Evolutionary conservation across 768 basidiomycete genomes (phyloP).

Genomic region (Trametes elegans): DNA sequence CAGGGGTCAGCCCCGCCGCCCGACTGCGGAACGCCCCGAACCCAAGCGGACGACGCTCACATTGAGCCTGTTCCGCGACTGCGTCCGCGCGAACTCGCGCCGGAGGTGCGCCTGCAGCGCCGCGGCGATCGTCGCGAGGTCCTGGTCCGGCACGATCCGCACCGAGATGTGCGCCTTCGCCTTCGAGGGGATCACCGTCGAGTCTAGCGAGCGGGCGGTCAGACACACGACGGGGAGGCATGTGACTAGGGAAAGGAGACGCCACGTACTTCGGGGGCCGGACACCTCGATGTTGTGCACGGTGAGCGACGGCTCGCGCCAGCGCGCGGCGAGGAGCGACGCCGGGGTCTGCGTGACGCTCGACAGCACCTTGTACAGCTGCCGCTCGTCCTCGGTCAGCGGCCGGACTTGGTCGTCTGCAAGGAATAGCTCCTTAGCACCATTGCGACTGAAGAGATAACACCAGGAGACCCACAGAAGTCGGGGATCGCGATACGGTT

Average conservation of each 20-base stretch:
- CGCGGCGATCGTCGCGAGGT: constrained; percentile 63
- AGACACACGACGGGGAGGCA: background rate
- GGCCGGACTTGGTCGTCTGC: constrained; percentile 77
- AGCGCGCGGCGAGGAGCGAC: constrained; percentile 69
- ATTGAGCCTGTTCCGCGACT: constrained; percentile 70
- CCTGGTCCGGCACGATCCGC: constrained; percentile 94
- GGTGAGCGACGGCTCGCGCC: constrained; percentile 89
- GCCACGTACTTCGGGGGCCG: constrained; percentile 71
- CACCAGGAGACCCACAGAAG: constrained; percentile 68
- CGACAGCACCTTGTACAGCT: constrained; percentile 67
- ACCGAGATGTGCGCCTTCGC: constrained; percentile 87
- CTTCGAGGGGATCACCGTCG: constrained; percentile 84
- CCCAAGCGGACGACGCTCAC: constrained; percentile 39
- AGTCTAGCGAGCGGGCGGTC: constrained; percentile 41
- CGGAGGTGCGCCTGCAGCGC: constrained; percentile 59
- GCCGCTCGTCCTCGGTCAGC: constrained; percentile 63
- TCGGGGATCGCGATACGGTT: constrained; percentile 67
- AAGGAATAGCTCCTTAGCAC: no score
- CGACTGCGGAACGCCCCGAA: background rate
- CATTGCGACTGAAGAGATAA: no score
- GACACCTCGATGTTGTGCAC: constrained; percentile 84
- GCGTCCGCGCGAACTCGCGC: constrained; percentile 53
- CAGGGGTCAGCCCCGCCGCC: background rate
- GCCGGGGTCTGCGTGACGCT: constrained; percentile 65
- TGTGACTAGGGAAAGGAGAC: background rate